A percentile compares a stretch with the other conserved stretches of the same genome.
Conservation (phyloP, 768 basidiomycete species). For the Mycena olivaceomarginata region DNA sequence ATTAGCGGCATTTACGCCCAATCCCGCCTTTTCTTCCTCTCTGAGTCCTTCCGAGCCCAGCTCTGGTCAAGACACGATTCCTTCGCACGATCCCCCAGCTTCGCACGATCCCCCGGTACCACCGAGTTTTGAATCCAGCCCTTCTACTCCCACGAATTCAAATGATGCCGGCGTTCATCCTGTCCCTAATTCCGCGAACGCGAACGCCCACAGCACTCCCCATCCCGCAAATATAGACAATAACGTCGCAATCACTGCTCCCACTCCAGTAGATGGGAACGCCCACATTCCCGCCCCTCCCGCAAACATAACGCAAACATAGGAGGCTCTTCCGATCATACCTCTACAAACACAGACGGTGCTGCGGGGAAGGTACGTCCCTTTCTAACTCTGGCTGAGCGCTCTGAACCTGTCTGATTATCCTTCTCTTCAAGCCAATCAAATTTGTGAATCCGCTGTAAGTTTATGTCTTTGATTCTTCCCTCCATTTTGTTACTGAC, state of each 20-base stretch:
- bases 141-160: background rate
- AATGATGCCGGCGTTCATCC: too few relatives aligned
- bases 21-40: background rate
- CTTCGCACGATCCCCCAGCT: background rate
- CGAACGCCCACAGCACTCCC: too few relatives aligned
- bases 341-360: background rate
- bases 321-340: background rate
- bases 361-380: background rate
- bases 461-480: background rate
- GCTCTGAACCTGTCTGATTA: too few relatives aligned
- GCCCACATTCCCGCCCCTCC: background rate
- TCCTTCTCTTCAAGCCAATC: background rate
- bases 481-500: background rate
- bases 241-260: too few relatives aligned
- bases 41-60: background rate
- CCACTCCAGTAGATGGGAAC: background rate
- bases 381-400: background rate
- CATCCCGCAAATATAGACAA: too few relatives aligned
- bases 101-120: too few relatives aligned
- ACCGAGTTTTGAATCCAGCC: background rate
- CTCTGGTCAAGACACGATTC: background rate
- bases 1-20: background rate
- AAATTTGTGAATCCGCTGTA: background rate
- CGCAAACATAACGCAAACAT: background rate
- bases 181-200: too few relatives aligned